A percentile compares a stretch with the other conserved stretches of the same genome.
These are phyloP conservation scores for Quercus rubra DNA, from an alignment of 306 rosid species.

Conservation along the genomic window DNA sequence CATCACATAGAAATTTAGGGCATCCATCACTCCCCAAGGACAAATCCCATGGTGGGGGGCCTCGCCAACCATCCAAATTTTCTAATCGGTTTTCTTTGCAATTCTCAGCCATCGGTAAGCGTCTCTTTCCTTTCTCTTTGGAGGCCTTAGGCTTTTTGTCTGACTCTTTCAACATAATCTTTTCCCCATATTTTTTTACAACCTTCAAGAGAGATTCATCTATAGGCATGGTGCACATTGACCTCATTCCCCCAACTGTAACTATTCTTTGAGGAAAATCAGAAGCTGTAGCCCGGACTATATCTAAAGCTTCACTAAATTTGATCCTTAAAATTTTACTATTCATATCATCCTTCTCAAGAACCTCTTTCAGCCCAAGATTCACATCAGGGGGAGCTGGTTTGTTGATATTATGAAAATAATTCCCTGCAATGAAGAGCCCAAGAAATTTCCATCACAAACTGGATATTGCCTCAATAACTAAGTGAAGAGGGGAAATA, in stretches of 20 bases:
- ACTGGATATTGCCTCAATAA: neutral
- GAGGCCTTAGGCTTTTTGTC: slow-evolving; percentile 58
- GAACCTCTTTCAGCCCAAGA: slow-evolving; percentile 74
- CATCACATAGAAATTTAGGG: slow-evolving; percentile 88
- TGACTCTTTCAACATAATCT: slow-evolving; percentile 57
- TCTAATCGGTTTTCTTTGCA: slow-evolving; percentile 42
- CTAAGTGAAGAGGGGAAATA: neutral
- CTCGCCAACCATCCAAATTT: slow-evolving; percentile 57
- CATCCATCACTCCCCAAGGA: slow-evolving; percentile 68
- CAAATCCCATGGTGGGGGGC: slow-evolving; percentile 71
- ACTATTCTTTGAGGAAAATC: slow-evolving; percentile 39
- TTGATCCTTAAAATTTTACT: slow-evolving; percentile 46
- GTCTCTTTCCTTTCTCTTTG: slow-evolving; percentile 56
- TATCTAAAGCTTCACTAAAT: slow-evolving; percentile 54
- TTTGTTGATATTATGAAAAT: slow-evolving; percentile 16
- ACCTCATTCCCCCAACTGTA: slow-evolving; percentile 31
- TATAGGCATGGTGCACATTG: slow-evolving; percentile 47
- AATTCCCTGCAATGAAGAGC: slow-evolving; percentile 49
- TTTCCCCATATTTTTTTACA: slow-evolving; percentile 58
- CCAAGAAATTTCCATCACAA: slow-evolving; percentile 12
- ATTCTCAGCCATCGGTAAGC: slow-evolving; percentile 36
- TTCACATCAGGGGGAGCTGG: slow-evolving; percentile 21
- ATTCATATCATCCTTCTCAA: slow-evolving; percentile 36
- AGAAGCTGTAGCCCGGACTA: slow-evolving; percentile 55
- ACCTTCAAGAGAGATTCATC: slow-evolving; percentile 58